Conservation (phyloP, 208 protist species). For the Acanthamoeba lenticulata region DNA sequence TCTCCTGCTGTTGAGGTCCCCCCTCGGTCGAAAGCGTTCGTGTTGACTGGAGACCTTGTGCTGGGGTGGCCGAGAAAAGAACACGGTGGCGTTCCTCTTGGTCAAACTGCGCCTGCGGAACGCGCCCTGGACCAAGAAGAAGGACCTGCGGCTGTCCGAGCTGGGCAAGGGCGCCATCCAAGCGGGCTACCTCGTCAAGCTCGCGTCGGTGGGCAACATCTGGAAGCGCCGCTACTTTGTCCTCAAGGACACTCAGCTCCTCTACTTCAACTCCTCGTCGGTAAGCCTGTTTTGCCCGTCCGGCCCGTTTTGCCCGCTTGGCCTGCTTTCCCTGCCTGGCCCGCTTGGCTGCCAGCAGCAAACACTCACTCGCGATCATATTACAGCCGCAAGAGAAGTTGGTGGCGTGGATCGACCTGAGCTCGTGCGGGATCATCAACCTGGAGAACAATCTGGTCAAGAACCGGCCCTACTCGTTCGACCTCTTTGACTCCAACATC, state of each 20-base stretch:
- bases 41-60: background rate
- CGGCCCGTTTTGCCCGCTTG: background rate
- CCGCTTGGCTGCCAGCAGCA: background rate
- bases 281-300: background rate
- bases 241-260: constrained; percentile 57
- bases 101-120: constrained; percentile 44
- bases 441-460: constrained; percentile 49
- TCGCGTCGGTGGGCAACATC: constrained; percentile 42
- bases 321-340: background rate
- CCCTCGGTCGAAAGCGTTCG: too few species aligned
- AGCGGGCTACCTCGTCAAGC: constrained; percentile 31
- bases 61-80: background rate
- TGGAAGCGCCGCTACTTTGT: constrained; percentile 56
- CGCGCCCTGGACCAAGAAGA: background rate
- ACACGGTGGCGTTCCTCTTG: constrained; percentile 3
- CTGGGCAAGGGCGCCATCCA: background rate
- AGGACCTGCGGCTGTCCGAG: background rate
- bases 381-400: constrained; percentile 19
- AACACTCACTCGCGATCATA: background rate
- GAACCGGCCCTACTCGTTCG: constrained; percentile 47
- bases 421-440: constrained; percentile 15
- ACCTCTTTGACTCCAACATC: constrained; percentile 19
- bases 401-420: constrained; percentile 42
- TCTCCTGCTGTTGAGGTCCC: background rate
- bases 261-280: constrained; percentile 35